These are phyloP conservation scores for Tuber brumale DNA, from an alignment of 495 filamentous ascomycete species.

Conservation along the genomic window DNA sequence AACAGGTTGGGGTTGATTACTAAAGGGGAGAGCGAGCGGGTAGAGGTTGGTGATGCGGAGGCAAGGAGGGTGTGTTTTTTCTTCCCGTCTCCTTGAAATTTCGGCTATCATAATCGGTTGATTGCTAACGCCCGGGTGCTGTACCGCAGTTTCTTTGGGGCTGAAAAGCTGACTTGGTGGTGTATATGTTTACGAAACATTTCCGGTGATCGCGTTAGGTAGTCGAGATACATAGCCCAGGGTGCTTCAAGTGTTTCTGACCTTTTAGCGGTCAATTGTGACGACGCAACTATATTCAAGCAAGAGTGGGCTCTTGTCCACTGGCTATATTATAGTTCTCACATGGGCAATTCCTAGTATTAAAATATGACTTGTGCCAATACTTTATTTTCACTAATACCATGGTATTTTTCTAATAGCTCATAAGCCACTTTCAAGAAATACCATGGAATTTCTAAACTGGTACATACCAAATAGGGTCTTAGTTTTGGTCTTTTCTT, in stretches of 20 bases:
- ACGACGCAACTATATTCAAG: not conserved
- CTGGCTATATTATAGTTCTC: too few species aligned
- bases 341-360: too few species aligned
- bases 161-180: not conserved
- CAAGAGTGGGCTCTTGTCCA: not conserved
- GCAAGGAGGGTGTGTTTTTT: slow-evolving; percentile 22
- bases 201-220: not conserved
- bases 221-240: not conserved
- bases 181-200: not conserved
- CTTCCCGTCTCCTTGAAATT: not conserved
- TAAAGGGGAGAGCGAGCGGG: slow-evolving; percentile 46
- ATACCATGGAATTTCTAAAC: too few species aligned
- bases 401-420: too few species aligned
- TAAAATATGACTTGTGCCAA: too few species aligned
- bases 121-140: not conserved
- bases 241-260: not conserved
- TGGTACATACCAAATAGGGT: too few species aligned
- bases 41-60: slow-evolving; percentile 23
- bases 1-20: slow-evolving; percentile 69
- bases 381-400: too few species aligned
- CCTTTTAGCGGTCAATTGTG: not conserved
- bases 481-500: too few species aligned
- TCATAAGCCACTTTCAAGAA: too few species aligned
- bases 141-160: slow-evolving; percentile 20
- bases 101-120: not conserved